phyloP scores from a whole-genome alignment of 2,329 filamentous ascomycete species.

The Diaporthe batatas region DNA sequence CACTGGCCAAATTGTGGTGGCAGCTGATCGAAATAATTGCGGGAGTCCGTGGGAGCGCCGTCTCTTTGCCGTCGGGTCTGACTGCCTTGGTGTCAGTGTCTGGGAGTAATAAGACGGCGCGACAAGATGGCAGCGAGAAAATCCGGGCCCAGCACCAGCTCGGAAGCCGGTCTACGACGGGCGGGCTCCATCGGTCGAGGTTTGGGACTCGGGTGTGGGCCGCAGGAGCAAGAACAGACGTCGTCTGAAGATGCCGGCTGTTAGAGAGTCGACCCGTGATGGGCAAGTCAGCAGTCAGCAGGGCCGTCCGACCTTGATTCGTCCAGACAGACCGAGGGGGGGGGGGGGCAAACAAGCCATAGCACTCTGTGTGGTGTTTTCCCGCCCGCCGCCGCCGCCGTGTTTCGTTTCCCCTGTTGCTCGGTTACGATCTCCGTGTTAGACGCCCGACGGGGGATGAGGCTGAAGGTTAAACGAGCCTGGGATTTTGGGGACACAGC shows the following conservation, averaged over 20 bases:
- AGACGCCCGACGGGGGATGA: slow-evolving; percentile 31
- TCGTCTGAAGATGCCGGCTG: slow-evolving; percentile 34
- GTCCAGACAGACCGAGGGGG: slow-evolving; percentile 18
- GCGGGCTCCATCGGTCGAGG: background rate
- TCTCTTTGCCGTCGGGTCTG: slow-evolving; percentile 24
- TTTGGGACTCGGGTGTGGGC: slow-evolving; percentile 19
- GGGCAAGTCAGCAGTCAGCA: slow-evolving; percentile 28
- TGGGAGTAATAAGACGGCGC: slow-evolving; percentile 23
- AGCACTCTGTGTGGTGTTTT: slow-evolving; percentile 16
- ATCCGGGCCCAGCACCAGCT: slow-evolving; percentile 4
- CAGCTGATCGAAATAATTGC: slow-evolving; percentile 35
- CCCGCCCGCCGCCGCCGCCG: slow-evolving; percentile 27
- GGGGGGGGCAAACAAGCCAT: slow-evolving; percentile 28
- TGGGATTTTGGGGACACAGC: slow-evolving; percentile 32
- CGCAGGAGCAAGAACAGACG: background rate
- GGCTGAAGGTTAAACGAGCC: slow-evolving; percentile 37
- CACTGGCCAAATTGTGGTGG: slow-evolving; percentile 33
- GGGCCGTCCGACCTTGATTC: slow-evolving; percentile 4
- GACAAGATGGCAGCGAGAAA: slow-evolving; percentile 13
- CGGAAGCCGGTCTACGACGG: slow-evolving; percentile 21
- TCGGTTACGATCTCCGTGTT: slow-evolving; percentile 26
- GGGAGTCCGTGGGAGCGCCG: slow-evolving; percentile 18
- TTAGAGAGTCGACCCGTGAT: slow-evolving; percentile 28
- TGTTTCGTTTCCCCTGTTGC: slow-evolving; percentile 39
- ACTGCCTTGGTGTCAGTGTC: background rate